A percentile compares a stretch with the other conserved stretches of the same genome.
phyloP scores from a whole-genome alignment of 73 alveolate genomes.

The Tetrahymena malaccensis region DNA sequence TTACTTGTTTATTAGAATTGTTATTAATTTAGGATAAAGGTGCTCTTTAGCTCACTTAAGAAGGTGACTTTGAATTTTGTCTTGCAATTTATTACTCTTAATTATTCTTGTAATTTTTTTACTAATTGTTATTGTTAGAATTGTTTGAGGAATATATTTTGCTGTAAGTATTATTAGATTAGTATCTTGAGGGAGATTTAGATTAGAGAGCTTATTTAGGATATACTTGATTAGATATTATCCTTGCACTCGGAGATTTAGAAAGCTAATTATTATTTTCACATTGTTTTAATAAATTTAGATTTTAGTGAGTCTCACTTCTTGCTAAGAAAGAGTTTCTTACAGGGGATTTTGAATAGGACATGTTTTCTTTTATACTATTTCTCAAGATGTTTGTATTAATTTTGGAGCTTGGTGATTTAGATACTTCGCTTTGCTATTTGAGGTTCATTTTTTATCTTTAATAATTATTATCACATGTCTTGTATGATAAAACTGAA shows the following conservation, averaged over 20 bases:
- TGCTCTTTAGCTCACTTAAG: not conserved
- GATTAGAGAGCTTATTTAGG: not conserved
- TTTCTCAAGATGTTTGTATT: not conserved
- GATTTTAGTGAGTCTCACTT: not conserved
- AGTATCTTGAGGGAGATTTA: not conserved
- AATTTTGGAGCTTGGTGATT: not conserved
- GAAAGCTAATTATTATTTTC: not conserved
- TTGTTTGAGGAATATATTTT: not conserved
- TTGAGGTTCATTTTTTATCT: no score
- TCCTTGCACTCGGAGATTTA: not conserved
- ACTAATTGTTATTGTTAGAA: not conserved
- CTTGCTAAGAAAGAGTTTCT: not conserved
- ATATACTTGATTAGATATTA: not conserved
- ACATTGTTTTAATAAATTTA: no score
- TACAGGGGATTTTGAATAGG: not conserved
- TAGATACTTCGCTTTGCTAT: not conserved
- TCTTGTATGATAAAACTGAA: not conserved
- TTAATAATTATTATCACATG: not conserved
- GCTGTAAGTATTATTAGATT: not conserved
- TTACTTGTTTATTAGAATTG: not conserved
- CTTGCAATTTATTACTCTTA: not conserved
- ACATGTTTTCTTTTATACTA: no score
- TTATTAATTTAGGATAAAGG: not conserved
- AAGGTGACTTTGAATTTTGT: not conserved
- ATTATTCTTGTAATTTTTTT: not conserved